A percentile compares a stretch with the other conserved stretches of the same genome.
These are phyloP conservation scores for Trichophyton equinum DNA, from an alignment of 2,329 filamentous ascomycete genomes.

Conservation along the genomic window DNA sequence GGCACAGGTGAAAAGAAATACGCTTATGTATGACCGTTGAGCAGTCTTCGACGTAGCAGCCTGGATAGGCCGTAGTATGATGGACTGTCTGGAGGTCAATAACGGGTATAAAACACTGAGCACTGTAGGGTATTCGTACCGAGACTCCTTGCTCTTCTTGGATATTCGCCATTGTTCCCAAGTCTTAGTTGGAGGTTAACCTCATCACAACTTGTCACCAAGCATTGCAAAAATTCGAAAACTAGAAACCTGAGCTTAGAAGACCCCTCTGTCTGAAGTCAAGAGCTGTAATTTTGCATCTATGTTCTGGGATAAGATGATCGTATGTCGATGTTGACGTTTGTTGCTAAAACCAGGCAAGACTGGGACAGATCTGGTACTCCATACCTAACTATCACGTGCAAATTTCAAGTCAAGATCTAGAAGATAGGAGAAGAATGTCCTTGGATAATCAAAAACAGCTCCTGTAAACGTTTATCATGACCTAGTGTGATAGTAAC, in stretches of 20 bases:
- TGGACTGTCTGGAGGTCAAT: background rate
- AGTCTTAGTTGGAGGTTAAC: background rate
- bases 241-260: background rate
- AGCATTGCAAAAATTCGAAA: background rate
- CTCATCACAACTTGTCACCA: background rate
- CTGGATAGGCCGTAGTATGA: constrained; percentile 33
- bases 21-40: constrained; percentile 52
- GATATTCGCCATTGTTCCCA: background rate
- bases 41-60: constrained; percentile 48
- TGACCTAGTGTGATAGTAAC: no score
- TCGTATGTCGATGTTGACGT: no score
- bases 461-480: no score
- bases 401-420: no score
- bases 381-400: no score
- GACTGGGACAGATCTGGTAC: no score
- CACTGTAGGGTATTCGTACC: background rate
- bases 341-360: no score
- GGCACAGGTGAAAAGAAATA: constrained; percentile 41
- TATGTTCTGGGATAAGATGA: no score
- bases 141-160: background rate
- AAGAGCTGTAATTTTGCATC: no score
- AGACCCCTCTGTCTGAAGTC: background rate
- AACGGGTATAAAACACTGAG: background rate
- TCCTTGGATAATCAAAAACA: no score
- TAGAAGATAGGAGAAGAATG: no score